Evolutionary conservation across 768 basidiomycete species (phyloP).

Genomic region (Boletus patriciae): DNA sequence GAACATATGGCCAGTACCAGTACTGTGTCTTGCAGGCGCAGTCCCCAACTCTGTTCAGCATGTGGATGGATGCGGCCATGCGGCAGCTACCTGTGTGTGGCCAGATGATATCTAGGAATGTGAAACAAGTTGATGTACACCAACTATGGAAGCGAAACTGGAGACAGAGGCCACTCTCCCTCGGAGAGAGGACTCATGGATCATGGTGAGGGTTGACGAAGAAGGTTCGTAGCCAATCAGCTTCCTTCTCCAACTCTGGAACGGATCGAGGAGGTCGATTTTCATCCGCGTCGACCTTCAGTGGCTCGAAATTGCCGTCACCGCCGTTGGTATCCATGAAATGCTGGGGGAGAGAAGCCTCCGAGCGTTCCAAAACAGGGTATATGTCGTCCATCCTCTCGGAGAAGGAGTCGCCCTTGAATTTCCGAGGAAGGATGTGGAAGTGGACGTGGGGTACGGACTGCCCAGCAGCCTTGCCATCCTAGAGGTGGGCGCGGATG

Average conservation of each 20-base stretch:
- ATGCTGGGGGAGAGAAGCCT: slow-evolving; percentile 48
- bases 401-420: slow-evolving; percentile 65
- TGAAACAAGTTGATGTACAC: background rate
- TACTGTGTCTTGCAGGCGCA: slow-evolving; percentile 42
- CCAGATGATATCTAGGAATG: slow-evolving; percentile 31
- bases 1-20: slow-evolving; percentile 25
- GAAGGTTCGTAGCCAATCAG: slow-evolving; percentile 61
- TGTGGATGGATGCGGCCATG: slow-evolving; percentile 40
- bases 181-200: background rate
- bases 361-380: slow-evolving; percentile 69
- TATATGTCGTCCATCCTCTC: slow-evolving; percentile 72
- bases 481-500: slow-evolving; percentile 49
- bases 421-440: slow-evolving; percentile 84
- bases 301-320: slow-evolving; percentile 33
- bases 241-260: slow-evolving; percentile 82
- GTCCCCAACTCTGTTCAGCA: slow-evolving; percentile 28
- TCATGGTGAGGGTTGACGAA: slow-evolving; percentile 35
- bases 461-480: slow-evolving; percentile 84
- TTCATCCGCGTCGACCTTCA: slow-evolving; percentile 72
- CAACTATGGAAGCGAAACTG: background rate
- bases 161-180: background rate
- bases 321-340: slow-evolving; percentile 23
- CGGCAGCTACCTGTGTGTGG: slow-evolving; percentile 34
- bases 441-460: slow-evolving; percentile 84
- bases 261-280: slow-evolving; percentile 57